phyloP scores from a whole-genome alignment of 108 stramenopile genomes.

The Cyclotella baltica region DNA sequence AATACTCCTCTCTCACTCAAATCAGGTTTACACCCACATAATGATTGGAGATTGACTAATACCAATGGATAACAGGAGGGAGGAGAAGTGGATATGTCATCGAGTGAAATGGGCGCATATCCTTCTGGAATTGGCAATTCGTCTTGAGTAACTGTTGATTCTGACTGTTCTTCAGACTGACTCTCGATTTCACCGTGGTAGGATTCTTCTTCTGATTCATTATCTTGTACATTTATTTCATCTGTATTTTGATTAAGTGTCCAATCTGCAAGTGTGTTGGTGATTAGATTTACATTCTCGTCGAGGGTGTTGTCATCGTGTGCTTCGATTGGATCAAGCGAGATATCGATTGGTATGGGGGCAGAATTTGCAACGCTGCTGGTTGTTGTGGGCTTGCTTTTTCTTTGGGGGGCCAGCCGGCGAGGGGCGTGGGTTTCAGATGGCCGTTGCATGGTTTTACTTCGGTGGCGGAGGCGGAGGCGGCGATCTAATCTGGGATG shows the following conservation, averaged over 20 bases:
- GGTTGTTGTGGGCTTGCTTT: slow-evolving; percentile 1
- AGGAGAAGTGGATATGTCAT: slow-evolving; percentile 35
- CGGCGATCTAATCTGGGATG: neutral
- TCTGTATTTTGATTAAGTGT: neutral
- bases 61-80: slow-evolving; percentile 47
- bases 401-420: slow-evolving; percentile 47
- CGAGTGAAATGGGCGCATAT: slow-evolving; percentile 17
- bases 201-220: slow-evolving; percentile 26
- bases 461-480: too few relatives aligned
- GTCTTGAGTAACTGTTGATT: neutral
- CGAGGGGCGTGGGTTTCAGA: neutral
- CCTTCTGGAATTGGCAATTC: slow-evolving; percentile 15
- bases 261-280: slow-evolving; percentile 16
- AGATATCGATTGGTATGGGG: neutral
- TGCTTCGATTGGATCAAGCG: neutral
- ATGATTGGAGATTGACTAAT: slow-evolving; percentile 52
- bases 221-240: slow-evolving; percentile 13
- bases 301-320: slow-evolving; percentile 13
- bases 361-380: neutral
- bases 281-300: neutral
- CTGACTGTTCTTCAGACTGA: neutral
- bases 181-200: slow-evolving; percentile 51
- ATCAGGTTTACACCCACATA: slow-evolving; percentile 46
- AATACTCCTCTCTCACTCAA: slow-evolving; percentile 34
- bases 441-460: too few relatives aligned